Conservation (phyloP, 768 basidiomycete species). For the Suillus subluteus region DNA sequence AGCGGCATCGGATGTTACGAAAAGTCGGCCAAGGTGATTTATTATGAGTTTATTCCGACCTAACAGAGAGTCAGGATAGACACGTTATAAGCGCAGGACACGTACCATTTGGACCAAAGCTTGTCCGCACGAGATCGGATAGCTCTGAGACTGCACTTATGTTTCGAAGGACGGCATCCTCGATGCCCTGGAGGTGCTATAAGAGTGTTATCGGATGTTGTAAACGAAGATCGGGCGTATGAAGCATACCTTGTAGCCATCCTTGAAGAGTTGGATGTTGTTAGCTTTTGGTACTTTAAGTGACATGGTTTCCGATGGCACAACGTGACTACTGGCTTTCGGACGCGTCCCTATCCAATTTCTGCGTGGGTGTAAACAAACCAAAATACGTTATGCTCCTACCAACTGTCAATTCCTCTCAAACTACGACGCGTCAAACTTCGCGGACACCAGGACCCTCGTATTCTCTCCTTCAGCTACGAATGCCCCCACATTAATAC, state of each 20-base stretch:
- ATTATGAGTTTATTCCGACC: constrained; percentile 98
- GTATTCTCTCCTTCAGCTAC: no score
- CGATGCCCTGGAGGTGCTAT: constrained; percentile 84
- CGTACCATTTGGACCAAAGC: constrained; percentile 95
- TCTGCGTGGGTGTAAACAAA: no score
- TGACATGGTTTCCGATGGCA: constrained; percentile 60
- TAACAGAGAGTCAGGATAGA: constrained; percentile 32
- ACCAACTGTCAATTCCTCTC: no score
- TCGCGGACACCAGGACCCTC: no score
- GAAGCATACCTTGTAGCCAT: constrained; percentile 83
- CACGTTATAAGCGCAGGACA: constrained; percentile 13
- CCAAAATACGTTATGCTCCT: no score
- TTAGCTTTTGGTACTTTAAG: constrained; percentile 92
- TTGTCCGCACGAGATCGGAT: constrained; percentile 92
- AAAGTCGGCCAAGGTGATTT: constrained; percentile 93
- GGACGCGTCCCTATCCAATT: constrained; percentile 17
- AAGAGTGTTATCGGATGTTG: constrained; percentile 12
- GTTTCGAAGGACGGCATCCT: constrained; percentile 96
- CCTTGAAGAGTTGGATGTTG: constrained; percentile 93
- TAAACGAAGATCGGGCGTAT: constrained; percentile 12
- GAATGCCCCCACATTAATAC: no score
- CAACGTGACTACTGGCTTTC: constrained; percentile 1
- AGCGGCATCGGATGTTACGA: constrained; percentile 98
- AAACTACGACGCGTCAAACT: no score
- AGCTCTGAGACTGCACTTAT: constrained; percentile 96